A percentile compares a stretch with the other conserved stretches of the same genome.
These are phyloP conservation scores for Tetradesmus lagerheimii DNA, from an alignment of 139 green algal genomes.

Conservation along the genomic window DNA sequence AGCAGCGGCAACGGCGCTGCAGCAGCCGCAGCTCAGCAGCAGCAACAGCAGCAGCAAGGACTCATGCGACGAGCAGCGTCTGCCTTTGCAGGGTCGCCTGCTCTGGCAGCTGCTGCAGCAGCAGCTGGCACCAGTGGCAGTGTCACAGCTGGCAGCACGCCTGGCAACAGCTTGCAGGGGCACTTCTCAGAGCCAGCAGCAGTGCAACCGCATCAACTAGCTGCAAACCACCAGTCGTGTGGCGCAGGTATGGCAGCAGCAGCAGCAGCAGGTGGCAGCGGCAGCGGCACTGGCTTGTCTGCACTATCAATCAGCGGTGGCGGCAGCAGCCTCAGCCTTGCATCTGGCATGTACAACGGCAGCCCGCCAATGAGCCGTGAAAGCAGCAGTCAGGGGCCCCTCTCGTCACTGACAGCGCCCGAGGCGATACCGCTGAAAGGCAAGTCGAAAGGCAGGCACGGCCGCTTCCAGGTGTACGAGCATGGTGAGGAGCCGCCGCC, in stretches of 20 bases:
- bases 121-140: background rate
- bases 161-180: background rate
- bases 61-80: constrained; percentile 32
- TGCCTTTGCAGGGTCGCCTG: constrained; percentile 21
- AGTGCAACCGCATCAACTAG: background rate
- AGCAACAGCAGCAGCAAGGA: background rate
- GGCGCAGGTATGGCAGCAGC: background rate
- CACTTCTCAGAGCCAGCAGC: constrained; percentile 30
- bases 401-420: background rate
- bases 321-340: constrained; percentile 28
- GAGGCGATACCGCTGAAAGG: constrained; percentile 30
- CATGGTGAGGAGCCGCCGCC: constrained; percentile 49
- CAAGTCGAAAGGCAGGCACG: constrained; percentile 58
- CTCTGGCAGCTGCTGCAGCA: constrained; percentile 11
- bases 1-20: background rate
- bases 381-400: constrained; percentile 49
- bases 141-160: background rate
- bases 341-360: background rate
- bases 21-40: background rate
- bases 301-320: background rate
- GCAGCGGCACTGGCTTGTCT: background rate
- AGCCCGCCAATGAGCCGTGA: constrained; percentile 57
- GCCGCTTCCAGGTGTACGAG: constrained; percentile 85
- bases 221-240: background rate
- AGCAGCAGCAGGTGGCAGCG: background rate